Evolutionary conservation across 768 basidiomycete species (phyloP).

Genomic region (Russula olivacea): DNA sequence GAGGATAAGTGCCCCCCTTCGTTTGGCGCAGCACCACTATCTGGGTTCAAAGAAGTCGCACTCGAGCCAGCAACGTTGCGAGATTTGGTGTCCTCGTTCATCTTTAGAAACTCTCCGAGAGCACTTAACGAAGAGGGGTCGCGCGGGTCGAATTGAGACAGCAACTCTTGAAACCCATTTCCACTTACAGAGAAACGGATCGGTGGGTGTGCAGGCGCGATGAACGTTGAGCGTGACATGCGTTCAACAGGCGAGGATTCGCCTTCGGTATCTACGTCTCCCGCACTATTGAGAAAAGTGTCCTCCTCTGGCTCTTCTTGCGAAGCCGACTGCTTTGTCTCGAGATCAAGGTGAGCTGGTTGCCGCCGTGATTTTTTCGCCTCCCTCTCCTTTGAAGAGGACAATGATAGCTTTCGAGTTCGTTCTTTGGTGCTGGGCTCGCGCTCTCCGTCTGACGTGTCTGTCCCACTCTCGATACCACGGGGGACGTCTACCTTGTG

Average conservation of each 20-base stretch:
- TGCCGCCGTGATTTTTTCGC: conserved; percentile 15
- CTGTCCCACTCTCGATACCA: conserved; percentile 67
- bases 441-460: conserved; percentile 53
- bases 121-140: conserved; percentile 34
- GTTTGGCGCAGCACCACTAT: neutral
- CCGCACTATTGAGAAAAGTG: conserved; percentile 29
- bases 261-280: conserved; percentile 27
- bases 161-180: conserved; percentile 72
- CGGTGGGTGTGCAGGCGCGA: conserved; percentile 81
- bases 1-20: conserved; percentile 24
- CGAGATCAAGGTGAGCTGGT: conserved; percentile 33
- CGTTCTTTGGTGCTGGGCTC: conserved; percentile 33
- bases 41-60: conserved; percentile 15
- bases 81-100: conserved; percentile 25
- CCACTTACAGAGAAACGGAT: conserved; percentile 87
- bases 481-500: conserved; percentile 66
- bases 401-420: neutral
- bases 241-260: conserved; percentile 63
- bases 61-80: conserved; percentile 14
- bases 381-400: conserved; percentile 6
- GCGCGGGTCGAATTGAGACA: conserved; percentile 48
- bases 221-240: conserved; percentile 67
- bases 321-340: conserved; percentile 24
- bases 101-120: conserved; percentile 43
- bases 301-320: conserved; percentile 19